A percentile compares a stretch with the other conserved stretches of the same genome.
These are phyloP conservation scores for Eucommia ulmoides DNA, from an alignment of 257 asterid genomes.

Conservation along the genomic window DNA sequence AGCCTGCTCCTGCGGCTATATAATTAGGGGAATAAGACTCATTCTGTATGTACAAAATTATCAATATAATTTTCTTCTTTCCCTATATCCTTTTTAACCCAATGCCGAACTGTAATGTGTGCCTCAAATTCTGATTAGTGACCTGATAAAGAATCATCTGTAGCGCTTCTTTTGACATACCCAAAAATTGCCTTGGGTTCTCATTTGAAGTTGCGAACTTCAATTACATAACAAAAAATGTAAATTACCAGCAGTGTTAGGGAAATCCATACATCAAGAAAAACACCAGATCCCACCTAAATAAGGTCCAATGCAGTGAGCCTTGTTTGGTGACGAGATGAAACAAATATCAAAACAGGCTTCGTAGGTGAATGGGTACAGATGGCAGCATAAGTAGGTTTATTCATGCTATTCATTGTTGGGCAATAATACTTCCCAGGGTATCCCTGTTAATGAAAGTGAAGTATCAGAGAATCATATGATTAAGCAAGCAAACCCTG, in stretches of 20 bases:
- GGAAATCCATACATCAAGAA: constrained; percentile 6
- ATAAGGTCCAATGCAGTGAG: constrained; percentile 97
- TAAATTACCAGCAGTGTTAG: constrained; percentile 8
- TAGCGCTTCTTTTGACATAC: constrained; percentile 87
- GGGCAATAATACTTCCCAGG: constrained; percentile 99
- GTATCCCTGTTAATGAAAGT: constrained; percentile 60
- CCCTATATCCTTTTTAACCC: too few species aligned
- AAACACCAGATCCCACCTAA: constrained; percentile 44
- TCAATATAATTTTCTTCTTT: too few species aligned
- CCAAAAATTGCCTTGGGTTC: constrained; percentile 75
- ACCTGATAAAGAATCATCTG: constrained; percentile 94
- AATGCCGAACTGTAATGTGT: constrained; percentile 94
- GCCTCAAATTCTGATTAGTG: constrained; percentile 87
- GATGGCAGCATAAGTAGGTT: constrained; percentile 96
- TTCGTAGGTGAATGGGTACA: constrained; percentile 94
- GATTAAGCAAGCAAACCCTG: too few species aligned
- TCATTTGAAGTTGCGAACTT: constrained; percentile 98
- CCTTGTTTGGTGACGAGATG: constrained; percentile 99
- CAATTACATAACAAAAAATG: constrained; percentile 12
- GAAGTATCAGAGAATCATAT: too few species aligned
- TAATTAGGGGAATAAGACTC: too few species aligned
- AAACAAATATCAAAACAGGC: constrained; percentile 94
- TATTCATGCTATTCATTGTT: constrained; percentile 99
- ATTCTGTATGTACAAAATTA: too few species aligned
- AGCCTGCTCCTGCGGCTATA: too few species aligned